Percentiles rank a stretch among this genome's conserved stretches.
These are phyloP conservation scores for Pisolithus thermaeus DNA, from an alignment of 1,284 basidiomycete genomes.

Conservation along the genomic window DNA sequence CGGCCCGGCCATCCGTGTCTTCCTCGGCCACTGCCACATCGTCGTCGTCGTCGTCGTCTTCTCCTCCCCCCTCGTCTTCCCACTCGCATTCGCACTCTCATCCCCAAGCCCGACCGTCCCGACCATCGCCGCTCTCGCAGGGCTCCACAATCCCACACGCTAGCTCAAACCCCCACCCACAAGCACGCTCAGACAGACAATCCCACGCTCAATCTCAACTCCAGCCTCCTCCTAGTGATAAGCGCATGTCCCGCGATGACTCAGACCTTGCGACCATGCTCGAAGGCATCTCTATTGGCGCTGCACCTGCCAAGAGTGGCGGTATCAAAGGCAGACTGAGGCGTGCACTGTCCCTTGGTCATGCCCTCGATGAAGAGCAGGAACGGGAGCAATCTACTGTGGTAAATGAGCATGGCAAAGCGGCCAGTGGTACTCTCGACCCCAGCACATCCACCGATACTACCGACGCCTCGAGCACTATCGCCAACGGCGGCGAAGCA, in stretches of 20 bases:
- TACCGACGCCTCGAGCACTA: background rate
- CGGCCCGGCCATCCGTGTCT: slow-evolving; percentile 30
- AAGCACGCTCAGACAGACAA: slow-evolving; percentile 10
- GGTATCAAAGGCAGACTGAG: slow-evolving; percentile 76
- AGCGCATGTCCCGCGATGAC: slow-evolving; percentile 74
- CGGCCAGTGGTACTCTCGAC: background rate
- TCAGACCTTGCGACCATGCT: slow-evolving; percentile 59
- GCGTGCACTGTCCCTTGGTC: slow-evolving; percentile 66
- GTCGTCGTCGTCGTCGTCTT: slow-evolving; percentile 30
- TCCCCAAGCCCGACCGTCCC: slow-evolving; percentile 44
- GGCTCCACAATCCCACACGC: slow-evolving; percentile 39
- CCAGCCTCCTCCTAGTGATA: slow-evolving; percentile 38
- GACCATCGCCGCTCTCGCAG: slow-evolving; percentile 74
- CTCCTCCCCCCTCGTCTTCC: slow-evolving; percentile 31
- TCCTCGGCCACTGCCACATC: slow-evolving; percentile 34
- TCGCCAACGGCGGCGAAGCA: slow-evolving; percentile 6
- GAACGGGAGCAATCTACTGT: slow-evolving; percentile 22
- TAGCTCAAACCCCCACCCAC: slow-evolving; percentile 1
- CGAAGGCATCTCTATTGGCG: slow-evolving; percentile 40
- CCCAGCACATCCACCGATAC: too few relatives aligned
- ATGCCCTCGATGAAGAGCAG: slow-evolving; percentile 57
- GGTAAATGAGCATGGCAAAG: slow-evolving; percentile 9
- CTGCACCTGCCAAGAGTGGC: slow-evolving; percentile 41
- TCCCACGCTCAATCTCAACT: slow-evolving; percentile 16
- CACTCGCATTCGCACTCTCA: slow-evolving; percentile 30